Conservation (phyloP, 2,329 filamentous ascomycete species). For the Decorospora gaudefroyi region DNA sequence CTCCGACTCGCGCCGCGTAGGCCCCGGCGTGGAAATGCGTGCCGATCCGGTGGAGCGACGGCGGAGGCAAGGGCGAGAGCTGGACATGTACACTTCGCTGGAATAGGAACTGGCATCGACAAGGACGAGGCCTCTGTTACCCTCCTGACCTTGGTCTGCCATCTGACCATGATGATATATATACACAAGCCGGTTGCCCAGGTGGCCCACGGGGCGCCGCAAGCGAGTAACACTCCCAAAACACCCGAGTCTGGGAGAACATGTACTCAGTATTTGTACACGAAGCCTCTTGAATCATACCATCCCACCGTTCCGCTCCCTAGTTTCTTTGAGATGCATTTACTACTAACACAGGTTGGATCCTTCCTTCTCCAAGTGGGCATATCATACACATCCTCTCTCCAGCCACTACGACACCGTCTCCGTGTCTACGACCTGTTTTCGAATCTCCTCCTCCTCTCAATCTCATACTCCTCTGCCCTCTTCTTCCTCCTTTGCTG, state of each 20-base stretch:
- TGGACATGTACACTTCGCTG: conserved; percentile 70
- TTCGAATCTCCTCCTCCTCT: conserved; percentile 36
- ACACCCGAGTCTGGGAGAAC: conserved; percentile 13
- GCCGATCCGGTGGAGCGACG: conserved; percentile 65
- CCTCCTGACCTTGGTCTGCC: no score
- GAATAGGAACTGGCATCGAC: conserved; percentile 59
- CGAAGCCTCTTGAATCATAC: conserved; percentile 2
- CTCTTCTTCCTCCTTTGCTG: conserved; percentile 36
- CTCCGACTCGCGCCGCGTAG: conserved; percentile 65
- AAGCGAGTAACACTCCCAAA: no score
- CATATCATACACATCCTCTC: conserved; percentile 31
- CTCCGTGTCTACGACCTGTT: conserved; percentile 27
- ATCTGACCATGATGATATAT: background rate
- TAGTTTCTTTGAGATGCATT: conserved; percentile 2
- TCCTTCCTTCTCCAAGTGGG: conserved; percentile 5
- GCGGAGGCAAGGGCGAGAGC: conserved; percentile 56
- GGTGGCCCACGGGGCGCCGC: no score
- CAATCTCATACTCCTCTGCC: conserved; percentile 35
- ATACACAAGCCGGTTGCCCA: conserved; percentile 6
- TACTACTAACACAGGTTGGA: conserved; percentile 24
- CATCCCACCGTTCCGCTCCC: background rate
- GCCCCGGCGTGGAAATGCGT: conserved; percentile 80
- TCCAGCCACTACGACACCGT: background rate
- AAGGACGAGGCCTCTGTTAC: no score
- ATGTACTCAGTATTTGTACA: conserved; percentile 25